Conservation (phyloP, 148 eudicot genomes). For the Diospyros kaki region DNA sequence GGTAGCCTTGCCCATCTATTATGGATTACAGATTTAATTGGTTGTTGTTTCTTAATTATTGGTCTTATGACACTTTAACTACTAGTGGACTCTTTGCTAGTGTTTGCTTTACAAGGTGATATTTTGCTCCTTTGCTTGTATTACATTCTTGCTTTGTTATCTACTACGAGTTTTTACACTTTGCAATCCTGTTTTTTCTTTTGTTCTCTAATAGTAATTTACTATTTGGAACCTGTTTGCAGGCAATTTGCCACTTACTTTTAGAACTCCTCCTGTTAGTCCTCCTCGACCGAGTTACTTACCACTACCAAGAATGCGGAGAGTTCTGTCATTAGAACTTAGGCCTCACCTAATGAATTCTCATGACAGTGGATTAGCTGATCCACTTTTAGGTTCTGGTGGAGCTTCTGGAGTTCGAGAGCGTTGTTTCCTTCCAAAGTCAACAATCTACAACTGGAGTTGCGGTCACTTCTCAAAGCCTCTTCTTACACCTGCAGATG, state of each 20-base stretch:
- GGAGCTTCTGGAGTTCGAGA: conserved; percentile 41
- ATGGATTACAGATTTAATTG: background rate
- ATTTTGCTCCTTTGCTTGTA: background rate
- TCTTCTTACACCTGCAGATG: conserved; percentile 76
- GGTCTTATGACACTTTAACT: background rate
- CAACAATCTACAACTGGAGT: conserved; percentile 94
- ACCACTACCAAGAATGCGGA: conserved; percentile 73
- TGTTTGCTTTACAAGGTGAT: background rate
- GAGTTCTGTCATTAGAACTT: conserved; percentile 87
- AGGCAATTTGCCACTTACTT: conserved; percentile 74
- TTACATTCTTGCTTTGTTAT: background rate
- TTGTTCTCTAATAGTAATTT: background rate
- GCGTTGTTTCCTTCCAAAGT: conserved; percentile 85
- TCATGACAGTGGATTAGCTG: conserved; percentile 85
- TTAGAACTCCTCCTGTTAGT: conserved; percentile 97
- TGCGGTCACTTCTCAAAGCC: conserved; percentile 95
- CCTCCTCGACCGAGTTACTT: conserved; percentile 83
- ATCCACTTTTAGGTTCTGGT: conserved; percentile 66
- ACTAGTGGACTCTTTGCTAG: background rate
- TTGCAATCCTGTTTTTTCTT: background rate
- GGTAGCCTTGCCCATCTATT: background rate
- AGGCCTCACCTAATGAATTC: conserved; percentile 73
- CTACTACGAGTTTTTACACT: background rate
- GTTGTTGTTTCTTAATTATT: background rate
- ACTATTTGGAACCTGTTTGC: conserved; percentile 20